Evolutionary conservation across 768 basidiomycete species (phyloP).

Genomic region (Mycena galericulata): DNA sequence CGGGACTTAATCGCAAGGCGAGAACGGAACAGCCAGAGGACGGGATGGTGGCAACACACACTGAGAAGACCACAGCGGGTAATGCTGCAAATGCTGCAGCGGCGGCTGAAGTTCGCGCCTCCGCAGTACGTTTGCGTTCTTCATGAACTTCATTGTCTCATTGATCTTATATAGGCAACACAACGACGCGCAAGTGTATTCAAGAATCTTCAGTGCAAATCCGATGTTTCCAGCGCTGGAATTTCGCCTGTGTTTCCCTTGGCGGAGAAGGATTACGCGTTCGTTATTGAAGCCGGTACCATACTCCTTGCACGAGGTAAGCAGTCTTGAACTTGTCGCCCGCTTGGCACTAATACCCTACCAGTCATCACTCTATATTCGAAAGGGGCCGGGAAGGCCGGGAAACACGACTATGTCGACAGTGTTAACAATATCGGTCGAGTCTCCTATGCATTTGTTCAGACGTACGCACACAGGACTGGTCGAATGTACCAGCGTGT

Average conservation of each 20-base stretch:
- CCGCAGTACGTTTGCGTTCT: not conserved
- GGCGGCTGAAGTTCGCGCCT: not conserved
- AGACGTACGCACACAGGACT: not conserved
- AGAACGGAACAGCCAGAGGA: constrained; percentile 1
- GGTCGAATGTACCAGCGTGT: constrained; percentile 7
- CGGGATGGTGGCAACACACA: not conserved
- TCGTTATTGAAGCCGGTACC: not conserved
- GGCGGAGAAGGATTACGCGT: not conserved
- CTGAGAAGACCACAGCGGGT: not conserved
- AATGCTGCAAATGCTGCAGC: constrained; percentile 17
- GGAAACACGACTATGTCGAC: constrained; percentile 7
- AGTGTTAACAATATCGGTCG: not conserved
- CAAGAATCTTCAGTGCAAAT: not conserved
- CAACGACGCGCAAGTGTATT: not conserved
- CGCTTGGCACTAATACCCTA: not conserved
- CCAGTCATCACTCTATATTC: constrained; percentile 14
- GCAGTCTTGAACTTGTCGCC: too few species aligned
- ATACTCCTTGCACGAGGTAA: constrained; percentile 1
- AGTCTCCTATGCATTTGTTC: constrained; percentile 7
- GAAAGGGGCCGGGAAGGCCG: not conserved
- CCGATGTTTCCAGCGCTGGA: not conserved
- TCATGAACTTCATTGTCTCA: not conserved
- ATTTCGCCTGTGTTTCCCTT: not conserved
- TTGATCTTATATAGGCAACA: not conserved
- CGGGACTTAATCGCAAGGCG: constrained; percentile 1